Percentiles rank a stretch among this genome's conserved stretches.
phyloP scores from a whole-genome alignment of 495 filamentous ascomycete species.

The Aspergillus olivimuriae region DNA sequence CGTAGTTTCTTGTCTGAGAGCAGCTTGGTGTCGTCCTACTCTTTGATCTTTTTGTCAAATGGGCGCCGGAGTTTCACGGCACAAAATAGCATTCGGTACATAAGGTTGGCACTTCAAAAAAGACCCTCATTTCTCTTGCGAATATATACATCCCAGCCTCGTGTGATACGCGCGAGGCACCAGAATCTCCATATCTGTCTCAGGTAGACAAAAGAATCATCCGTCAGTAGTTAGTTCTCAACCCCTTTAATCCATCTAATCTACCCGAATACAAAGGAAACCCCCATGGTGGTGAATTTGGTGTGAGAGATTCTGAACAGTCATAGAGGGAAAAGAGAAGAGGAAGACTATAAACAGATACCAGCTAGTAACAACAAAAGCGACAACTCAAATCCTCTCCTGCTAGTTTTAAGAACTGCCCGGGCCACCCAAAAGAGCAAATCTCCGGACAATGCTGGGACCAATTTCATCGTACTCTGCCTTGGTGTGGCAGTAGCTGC shows the following conservation, averaged over 20 bases:
- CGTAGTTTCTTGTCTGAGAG: not conserved
- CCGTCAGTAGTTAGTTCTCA: not conserved
- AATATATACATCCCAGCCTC: too few species aligned
- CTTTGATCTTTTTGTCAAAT: not conserved
- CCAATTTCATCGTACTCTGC: constrained; percentile 93
- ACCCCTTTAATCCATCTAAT: constrained; percentile 2
- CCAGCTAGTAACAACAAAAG: constrained; percentile 22
- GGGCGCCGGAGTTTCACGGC: too few species aligned
- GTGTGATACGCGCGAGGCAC: too few species aligned
- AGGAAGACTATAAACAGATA: constrained; percentile 12
- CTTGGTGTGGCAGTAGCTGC: constrained; percentile 98
- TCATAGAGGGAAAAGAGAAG: constrained; percentile 9
- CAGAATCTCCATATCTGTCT: not conserved
- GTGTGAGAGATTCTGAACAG: constrained; percentile 9
- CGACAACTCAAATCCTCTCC: constrained; percentile 16
- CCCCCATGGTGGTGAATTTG: not conserved
- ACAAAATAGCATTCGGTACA: too few species aligned
- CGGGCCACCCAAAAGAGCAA: constrained; percentile 88
- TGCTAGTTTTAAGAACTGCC: constrained; percentile 48
- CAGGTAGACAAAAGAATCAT: not conserved
- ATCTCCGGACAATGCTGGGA: constrained; percentile 90
- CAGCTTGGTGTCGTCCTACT: not conserved
- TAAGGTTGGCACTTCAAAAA: too few species aligned
- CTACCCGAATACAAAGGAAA: not conserved
- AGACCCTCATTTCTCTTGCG: too few species aligned